phyloP scores from a whole-genome alignment of 495 filamentous ascomycete species.

The Lentithecium fluviatile region DNA sequence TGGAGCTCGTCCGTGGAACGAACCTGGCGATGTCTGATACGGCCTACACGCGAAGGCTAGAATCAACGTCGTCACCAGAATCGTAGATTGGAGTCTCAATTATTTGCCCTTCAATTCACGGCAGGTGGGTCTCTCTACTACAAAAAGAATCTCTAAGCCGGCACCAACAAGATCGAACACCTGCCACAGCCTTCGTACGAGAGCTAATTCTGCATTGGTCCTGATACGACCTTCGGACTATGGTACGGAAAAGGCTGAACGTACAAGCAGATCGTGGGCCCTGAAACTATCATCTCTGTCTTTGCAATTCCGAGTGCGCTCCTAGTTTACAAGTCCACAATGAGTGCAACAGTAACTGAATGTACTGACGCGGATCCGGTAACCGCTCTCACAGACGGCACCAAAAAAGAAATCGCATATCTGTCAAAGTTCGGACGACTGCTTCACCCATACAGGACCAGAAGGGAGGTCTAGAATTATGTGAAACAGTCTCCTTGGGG shows the following conservation, averaged over 20 bases:
- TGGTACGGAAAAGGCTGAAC: constrained; percentile 42
- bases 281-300: constrained; percentile 32
- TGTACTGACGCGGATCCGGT: constrained; percentile 14
- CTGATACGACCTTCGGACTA: constrained; percentile 41
- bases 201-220: constrained; percentile 44
- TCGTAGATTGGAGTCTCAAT: constrained; percentile 44
- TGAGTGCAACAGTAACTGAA: not conserved
- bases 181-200: constrained; percentile 22
- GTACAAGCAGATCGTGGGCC: constrained; percentile 46
- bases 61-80: constrained; percentile 43
- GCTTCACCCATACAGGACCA: constrained; percentile 1
- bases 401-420: constrained; percentile 29
- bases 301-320: not conserved
- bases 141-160: constrained; percentile 32
- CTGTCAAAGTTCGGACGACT: constrained; percentile 18
- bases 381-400: constrained; percentile 20
- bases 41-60: constrained; percentile 42
- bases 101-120: constrained; percentile 43
- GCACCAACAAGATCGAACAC: constrained; percentile 16
- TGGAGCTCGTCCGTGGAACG: constrained; percentile 24
- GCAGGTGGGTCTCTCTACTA: constrained; percentile 47
- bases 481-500: constrained; percentile 1
- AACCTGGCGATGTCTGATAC: constrained; percentile 37
- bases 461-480: constrained; percentile 11
- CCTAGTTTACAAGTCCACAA: not conserved